Evolutionary conservation across 2,329 filamentous ascomycete genomes (phyloP).

Genomic region (Plenodomus lindquistii): DNA sequence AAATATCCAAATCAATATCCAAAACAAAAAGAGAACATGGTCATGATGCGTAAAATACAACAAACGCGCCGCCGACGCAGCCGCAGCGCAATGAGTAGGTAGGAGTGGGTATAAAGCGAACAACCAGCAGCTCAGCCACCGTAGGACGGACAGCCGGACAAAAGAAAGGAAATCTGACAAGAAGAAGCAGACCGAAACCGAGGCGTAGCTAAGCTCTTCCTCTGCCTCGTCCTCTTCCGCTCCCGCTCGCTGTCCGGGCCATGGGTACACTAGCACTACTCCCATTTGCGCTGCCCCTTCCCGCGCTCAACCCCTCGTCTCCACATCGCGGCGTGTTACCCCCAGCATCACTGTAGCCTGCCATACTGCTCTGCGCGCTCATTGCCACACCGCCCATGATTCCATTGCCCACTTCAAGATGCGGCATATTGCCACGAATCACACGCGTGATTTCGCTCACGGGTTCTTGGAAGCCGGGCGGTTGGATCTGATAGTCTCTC

Average conservation of each 20-base stretch:
- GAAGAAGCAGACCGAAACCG: background rate
- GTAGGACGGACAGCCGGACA: too few relatives aligned
- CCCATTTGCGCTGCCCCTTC: constrained; percentile 11
- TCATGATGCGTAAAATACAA: too few relatives aligned
- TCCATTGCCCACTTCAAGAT: constrained; percentile 35
- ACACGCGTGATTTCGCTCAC: constrained; percentile 39
- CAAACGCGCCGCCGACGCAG: too few relatives aligned
- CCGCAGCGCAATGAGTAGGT: too few relatives aligned
- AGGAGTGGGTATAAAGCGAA: too few relatives aligned
- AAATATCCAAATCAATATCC: too few relatives aligned
- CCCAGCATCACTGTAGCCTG: constrained; percentile 41
- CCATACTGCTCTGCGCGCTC: constrained; percentile 46
- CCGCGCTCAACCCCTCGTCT: constrained; percentile 14
- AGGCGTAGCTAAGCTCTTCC: constrained; percentile 13
- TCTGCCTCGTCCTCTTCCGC: constrained; percentile 39
- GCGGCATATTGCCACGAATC: constrained; percentile 34
- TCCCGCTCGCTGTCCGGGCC: constrained; percentile 44
- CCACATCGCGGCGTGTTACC: constrained; percentile 41
- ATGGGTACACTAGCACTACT: constrained; percentile 40
- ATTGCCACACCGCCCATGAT: constrained; percentile 44
- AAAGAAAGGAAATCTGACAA: background rate
- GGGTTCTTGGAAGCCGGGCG: constrained; percentile 36
- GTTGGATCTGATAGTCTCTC: constrained; percentile 40
- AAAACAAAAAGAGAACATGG: too few relatives aligned
- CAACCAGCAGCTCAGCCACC: too few relatives aligned